A percentile compares a stretch with the other conserved stretches of the same genome.
Conservation (phyloP, 495 filamentous ascomycete species). For the Xylaria grammica region DNA sequence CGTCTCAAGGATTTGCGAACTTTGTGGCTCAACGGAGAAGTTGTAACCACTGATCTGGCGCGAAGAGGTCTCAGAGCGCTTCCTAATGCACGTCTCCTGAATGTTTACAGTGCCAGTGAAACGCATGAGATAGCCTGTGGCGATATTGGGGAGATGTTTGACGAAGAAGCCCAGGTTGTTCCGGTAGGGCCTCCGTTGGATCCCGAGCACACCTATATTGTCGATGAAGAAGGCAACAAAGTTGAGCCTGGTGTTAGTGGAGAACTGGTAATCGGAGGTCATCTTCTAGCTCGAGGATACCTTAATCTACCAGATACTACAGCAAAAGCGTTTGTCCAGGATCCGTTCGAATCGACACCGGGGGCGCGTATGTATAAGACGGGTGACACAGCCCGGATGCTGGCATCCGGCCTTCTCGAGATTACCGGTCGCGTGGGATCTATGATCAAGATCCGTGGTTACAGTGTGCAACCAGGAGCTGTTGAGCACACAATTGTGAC, state of each 20-base stretch:
- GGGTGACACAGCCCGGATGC: conserved; percentile 69
- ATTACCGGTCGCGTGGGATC: conserved; percentile 73
- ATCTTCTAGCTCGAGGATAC: conserved; percentile 71
- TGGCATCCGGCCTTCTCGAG: conserved; percentile 67
- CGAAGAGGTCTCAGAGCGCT: conserved; percentile 64
- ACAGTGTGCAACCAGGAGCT: conserved; percentile 70
- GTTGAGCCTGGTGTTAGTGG: conserved; percentile 53
- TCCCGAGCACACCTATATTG: conserved; percentile 62
- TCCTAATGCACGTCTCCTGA: conserved; percentile 67
- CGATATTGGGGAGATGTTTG: conserved; percentile 67
- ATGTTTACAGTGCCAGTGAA: conserved; percentile 75
- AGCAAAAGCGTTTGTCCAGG: conserved; percentile 63
- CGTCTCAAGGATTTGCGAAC: conserved; percentile 64
- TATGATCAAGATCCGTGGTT: conserved; percentile 71
- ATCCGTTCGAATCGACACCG: conserved; percentile 47
- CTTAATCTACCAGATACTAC: conserved; percentile 74
- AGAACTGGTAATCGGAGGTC: conserved; percentile 73
- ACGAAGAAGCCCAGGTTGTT: conserved; percentile 51
- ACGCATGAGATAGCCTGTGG: conserved; percentile 76
- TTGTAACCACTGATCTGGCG: conserved; percentile 70
- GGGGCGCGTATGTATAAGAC: conserved; percentile 69
- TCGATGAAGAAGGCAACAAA: conserved; percentile 60
- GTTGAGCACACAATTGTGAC: conserved; percentile 65
- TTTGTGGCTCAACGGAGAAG: conserved; percentile 74
- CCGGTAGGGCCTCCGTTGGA: conserved; percentile 68